These are phyloP conservation scores for Eudorina sp. DNA, from an alignment of 139 green algal genomes.

Conservation along the genomic window DNA sequence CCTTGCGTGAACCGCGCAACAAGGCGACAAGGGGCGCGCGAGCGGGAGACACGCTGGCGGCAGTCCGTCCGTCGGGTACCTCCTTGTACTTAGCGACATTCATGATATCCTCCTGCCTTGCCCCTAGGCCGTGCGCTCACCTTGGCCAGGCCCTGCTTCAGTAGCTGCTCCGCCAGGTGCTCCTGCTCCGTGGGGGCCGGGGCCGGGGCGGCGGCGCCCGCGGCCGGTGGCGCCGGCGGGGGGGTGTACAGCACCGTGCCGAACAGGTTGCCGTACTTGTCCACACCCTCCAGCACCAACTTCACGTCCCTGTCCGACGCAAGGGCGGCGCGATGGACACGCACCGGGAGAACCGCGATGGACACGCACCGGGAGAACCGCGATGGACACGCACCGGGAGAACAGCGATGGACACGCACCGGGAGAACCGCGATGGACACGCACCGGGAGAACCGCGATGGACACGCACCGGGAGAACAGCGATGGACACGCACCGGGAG, in stretches of 20 bases:
- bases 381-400: too few relatives aligned
- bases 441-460: too few relatives aligned
- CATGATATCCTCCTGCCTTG: not conserved
- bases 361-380: too few relatives aligned
- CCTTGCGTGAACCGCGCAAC: too few relatives aligned
- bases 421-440: too few relatives aligned
- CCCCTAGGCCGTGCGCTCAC: constrained; percentile 28
- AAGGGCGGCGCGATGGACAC: too few relatives aligned
- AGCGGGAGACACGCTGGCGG: too few relatives aligned
- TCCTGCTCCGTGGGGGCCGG: constrained; percentile 26
- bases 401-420: too few relatives aligned
- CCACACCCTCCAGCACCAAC: constrained; percentile 88
- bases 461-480: too few relatives aligned
- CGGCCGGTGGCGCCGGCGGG: not conserved
- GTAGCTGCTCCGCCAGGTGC: constrained; percentile 81
- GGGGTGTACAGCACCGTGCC: constrained; percentile 73
- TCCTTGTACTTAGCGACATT: not conserved
- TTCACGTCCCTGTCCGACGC: constrained; percentile 71
- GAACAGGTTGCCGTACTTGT: constrained; percentile 93
- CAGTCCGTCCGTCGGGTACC: not conserved
- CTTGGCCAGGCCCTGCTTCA: constrained; percentile 73
- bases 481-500: too few relatives aligned
- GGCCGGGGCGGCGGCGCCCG: not conserved
- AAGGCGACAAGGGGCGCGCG: too few relatives aligned
- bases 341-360: too few relatives aligned